Base-by-base conservation (phyloP, 306 rosid species). In the Corylus americana region DNA sequence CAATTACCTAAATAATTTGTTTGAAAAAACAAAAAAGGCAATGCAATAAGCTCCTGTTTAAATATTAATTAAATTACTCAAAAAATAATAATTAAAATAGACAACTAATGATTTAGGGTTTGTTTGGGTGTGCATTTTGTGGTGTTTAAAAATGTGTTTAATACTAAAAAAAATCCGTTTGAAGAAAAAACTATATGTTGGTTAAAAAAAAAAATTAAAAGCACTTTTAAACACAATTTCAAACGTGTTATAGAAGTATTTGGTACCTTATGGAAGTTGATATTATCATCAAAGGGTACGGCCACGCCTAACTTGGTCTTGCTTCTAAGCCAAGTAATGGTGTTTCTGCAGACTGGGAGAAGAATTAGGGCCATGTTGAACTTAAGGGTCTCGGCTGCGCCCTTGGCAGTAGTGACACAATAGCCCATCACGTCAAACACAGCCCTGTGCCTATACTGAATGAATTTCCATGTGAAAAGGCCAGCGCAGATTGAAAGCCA, bases 291-390 rank as follows among this genome's bases (percentile, higher is more conserved):
- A 72, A 92, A 92, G 22, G 97, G 97, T 58, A 95, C 85, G 3
- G 78, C 78, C 7, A 22, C 10, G n/a, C 98, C 97, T 17, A 92
- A 69, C 79, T 85, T 87, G 89, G 97, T 91, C 67, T 70, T 86
- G 85, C 83, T 92, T 16, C 97, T 80, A 0, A 94, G 97, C 95
- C 93, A 92, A 74, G 97, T 94, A 42, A 94, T 91, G 29, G 98
- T 87, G 77, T 94, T 92, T 70, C 97, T 82, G 61, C 98, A 95
- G 0, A 95, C 97, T 5, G 98, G 98, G 4, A 92, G 73, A 3
- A 95, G 87, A 79, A 95, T 91, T 4, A 95, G 62, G 54, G 98
- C 97, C 98, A 90, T 92, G 79, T 92, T 92, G 87, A 95, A 92
- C 77, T 95, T 95, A 12, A 91, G 89, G 0, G 98, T 95, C 83